Base-by-base conservation (phyloP, 2,329 filamentous ascomycete genomes). In the Colletotrichum acutatum region DNA sequence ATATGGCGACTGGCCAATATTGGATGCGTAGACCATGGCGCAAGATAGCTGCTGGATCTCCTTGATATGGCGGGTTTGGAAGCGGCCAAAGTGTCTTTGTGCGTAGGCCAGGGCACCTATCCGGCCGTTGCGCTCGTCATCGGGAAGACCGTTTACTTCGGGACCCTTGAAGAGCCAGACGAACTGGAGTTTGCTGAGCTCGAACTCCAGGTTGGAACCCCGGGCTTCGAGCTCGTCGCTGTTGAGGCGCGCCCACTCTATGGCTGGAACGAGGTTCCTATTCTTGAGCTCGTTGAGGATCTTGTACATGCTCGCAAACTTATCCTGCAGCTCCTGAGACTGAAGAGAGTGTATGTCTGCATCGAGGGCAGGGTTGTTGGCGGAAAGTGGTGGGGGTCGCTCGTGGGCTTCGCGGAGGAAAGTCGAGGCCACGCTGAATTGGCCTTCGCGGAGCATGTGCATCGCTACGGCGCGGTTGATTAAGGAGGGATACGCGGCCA, bases 151-250 rank as follows among this genome's bases (percentile, higher is more conserved):
- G 75, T 90, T 89, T 12, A 87, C 80, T 1, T 79, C 72, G 0
- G 86, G 83, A 0, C 92, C 92, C 75, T 93, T 90, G 82, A 97
- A 98, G 1, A 98, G 88, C 89, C 94, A 96, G 42, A 98, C 89
- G 78, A 94, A 99, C 77, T 98, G 95, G 22, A 98, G 87, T 76
- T 95, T 93, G 83, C 92, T 94, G 2, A 99, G 90, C 79, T 99
- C 96, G 75, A 98, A 99, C 80, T 98, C 96, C 2, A 99, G 89
- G 77, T 97, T 98, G 78, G 95, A 98, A 3, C 95, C 96, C 60
- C 95, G 90, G 4, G 90, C 88, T 78, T 98, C 95, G 3, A 99
- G 87, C 30, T 91, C 86, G 5, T 83, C 82, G 71, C 91, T 92
- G 78, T 98, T 93, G 30, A 87, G 80, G 49, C 91, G 87, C 0